Percentiles rank a stretch among this genome's conserved stretches.
Conservation (phyloP, 1,139 yeast species). For the Pichia sp. region DNA sequence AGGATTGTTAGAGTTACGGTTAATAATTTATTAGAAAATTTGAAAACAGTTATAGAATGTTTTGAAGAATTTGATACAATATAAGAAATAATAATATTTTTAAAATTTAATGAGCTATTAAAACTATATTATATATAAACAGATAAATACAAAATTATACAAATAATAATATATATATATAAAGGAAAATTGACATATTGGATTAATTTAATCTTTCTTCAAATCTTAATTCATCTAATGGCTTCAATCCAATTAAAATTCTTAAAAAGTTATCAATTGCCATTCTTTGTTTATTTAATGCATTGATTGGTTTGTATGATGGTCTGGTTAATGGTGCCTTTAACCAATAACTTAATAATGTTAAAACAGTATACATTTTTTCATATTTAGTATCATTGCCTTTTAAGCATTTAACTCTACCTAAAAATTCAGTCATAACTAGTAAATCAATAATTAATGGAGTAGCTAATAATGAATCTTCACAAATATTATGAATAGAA, state of each 20-base stretch:
- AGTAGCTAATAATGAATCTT: slow-evolving; percentile 90
- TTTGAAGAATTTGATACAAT: slow-evolving; percentile 50
- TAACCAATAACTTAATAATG: slow-evolving; percentile 90
- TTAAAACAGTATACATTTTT: slow-evolving; percentile 75
- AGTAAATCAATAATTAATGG: slow-evolving; percentile 91
- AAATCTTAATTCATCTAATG: slow-evolving; percentile 85
- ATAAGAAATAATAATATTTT: not conserved
- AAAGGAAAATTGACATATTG: not conserved
- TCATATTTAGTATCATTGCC: slow-evolving; percentile 41
- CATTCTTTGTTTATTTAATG: slow-evolving; percentile 89
- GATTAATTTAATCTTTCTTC: slow-evolving; percentile 70
- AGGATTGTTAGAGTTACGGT: slow-evolving; percentile 66
- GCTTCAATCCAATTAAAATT: slow-evolving; percentile 82
- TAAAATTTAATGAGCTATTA: too few species aligned
- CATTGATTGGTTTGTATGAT: slow-evolving; percentile 86
- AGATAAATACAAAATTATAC: not conserved
- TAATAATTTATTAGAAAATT: slow-evolving; percentile 57
- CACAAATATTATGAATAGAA: slow-evolving; percentile 91
- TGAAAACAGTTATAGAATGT: slow-evolving; percentile 61
- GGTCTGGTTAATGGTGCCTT: slow-evolving; percentile 93
- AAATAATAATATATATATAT: not conserved
- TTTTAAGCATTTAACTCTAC: slow-evolving; percentile 76
- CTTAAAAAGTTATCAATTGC: slow-evolving; percentile 89
- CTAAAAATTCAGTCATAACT: slow-evolving; percentile 81
- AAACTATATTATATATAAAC: not conserved